A percentile compares a stretch with the other conserved stretches of the same genome.
Conservation (phyloP, 2,329 filamentous ascomycete genomes). For the Beauveria brongniartii region DNA sequence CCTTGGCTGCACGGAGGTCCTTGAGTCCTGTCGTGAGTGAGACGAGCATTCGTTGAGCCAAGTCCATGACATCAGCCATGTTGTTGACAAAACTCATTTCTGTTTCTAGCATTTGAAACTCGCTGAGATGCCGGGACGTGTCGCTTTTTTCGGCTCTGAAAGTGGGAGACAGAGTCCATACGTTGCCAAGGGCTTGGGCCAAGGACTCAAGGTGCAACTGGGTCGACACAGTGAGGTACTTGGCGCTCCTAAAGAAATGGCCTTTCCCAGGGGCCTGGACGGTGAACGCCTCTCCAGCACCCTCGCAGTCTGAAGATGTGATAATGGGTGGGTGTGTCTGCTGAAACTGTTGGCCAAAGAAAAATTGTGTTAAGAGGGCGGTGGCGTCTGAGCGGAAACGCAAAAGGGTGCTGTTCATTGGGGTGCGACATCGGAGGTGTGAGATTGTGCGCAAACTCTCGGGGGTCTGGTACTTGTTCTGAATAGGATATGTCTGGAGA, state of each 20-base stretch:
- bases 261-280: conserved; percentile 40
- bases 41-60: conserved; percentile 73
- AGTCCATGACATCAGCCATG: conserved; percentile 63
- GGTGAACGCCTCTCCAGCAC: conserved; percentile 87
- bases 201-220: conserved; percentile 93
- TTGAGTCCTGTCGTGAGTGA: conserved; percentile 34
- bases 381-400: conserved; percentile 77
- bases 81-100: conserved; percentile 73
- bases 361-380: conserved; percentile 65
- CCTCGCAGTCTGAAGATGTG: conserved; percentile 95
- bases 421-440: conserved; percentile 76
- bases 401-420: conserved; percentile 71
- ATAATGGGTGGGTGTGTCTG: conserved; percentile 91
- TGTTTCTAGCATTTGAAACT: conserved; percentile 98
- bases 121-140: conserved; percentile 85
- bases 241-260: conserved; percentile 74
- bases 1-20: conserved; percentile 33
- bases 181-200: conserved; percentile 77
- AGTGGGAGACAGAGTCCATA: conserved; percentile 90
- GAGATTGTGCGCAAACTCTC: conserved; percentile 85
- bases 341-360: conserved; percentile 60
- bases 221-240: conserved; percentile 91
- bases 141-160: conserved; percentile 93
- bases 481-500: conserved; percentile 74
- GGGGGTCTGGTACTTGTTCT: conserved; percentile 89